These are phyloP conservation scores for Citrus cavaleriei DNA, from an alignment of 345 rosid genomes.

Conservation along the genomic window DNA sequence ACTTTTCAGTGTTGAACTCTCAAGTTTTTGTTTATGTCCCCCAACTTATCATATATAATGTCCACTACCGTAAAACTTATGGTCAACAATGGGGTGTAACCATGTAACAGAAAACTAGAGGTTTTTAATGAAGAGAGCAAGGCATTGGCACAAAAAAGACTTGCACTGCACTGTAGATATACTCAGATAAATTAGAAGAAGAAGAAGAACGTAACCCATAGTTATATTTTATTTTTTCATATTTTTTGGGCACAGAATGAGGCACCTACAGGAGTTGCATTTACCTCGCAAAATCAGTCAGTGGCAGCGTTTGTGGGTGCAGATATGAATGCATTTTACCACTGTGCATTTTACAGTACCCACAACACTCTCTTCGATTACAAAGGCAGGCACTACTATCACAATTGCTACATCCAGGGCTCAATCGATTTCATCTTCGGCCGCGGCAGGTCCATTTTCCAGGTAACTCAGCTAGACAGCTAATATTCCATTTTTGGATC, in stretches of 20 bases:
- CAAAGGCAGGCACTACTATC: conserved; percentile 90
- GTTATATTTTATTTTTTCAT: too few relatives aligned
- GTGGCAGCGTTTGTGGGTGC: conserved; percentile 85
- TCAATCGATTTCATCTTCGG: conserved; percentile 95
- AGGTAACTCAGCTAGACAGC: conserved; percentile 26
- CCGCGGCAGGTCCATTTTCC: conserved; percentile 69
- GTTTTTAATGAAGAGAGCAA: too few relatives aligned
- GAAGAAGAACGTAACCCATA: too few relatives aligned
- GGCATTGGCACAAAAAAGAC: too few relatives aligned
- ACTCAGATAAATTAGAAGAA: too few relatives aligned
- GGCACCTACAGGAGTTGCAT: conserved; percentile 85
- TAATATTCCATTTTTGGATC: background rate
- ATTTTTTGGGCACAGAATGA: conserved; percentile 50
- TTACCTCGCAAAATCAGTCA: conserved; percentile 91
- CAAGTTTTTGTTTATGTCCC: too few relatives aligned
- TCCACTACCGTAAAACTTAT: too few relatives aligned
- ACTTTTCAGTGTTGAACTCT: too few relatives aligned
- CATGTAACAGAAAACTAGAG: too few relatives aligned
- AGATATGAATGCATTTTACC: conserved; percentile 80
- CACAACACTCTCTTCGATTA: conserved; percentile 93
- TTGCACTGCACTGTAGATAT: too few relatives aligned
- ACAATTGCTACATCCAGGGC: conserved; percentile 81
- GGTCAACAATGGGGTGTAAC: too few relatives aligned
- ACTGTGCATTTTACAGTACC: conserved; percentile 81
- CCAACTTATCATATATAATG: too few relatives aligned